Base-by-base conservation (phyloP, 75 land plant species). In the Ceratopteris richardii region DNA sequence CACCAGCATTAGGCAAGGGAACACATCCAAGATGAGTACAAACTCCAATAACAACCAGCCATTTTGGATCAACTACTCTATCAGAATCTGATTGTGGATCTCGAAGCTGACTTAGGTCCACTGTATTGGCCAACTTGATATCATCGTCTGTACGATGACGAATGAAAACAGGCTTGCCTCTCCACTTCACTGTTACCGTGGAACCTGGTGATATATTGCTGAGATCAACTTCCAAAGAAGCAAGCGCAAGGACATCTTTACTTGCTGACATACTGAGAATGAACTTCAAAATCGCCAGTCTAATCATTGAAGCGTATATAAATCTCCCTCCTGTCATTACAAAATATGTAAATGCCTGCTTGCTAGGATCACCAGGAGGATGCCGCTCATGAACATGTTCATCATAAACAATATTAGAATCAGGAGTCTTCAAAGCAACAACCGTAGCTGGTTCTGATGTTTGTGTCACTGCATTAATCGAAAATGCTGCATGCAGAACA, bases 131-230 rank as follows among this genome's bases (percentile, higher is more conserved):
- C 31, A 77, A 27, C 26, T 74, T 54, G 24, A 87, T 75, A 17
- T 87, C 91, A 0, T 80, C 88, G 29, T 77, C 77, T 1, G 84
- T 87, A 18, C 88, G 75, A 14, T 71, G 78, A 19, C 88, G 75
- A 17, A 87, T 68, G 64, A 87, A 87, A 12, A 87, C 91, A 4
- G 91, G 91, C 75, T 84, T 87, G 26, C 91, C 91, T 67, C 79
- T 64, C 84, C 84, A 81, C 63, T 81, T 81, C 21, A 81, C 74
- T 9, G 78, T 79, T 5, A 81, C 76, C 3, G 84, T 84, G 31
- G 76, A 54, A 28, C 91, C 88, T 17, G 75, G 66, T 37, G 64
- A 84, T 28, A 87, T 80, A 69, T 63, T 78, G 3, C 74, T 60
- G 22, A 87, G 76, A 40, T 87, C 88, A 26, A 87, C 88, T 65